Conservation (phyloP, 441 rosid genomes). For the Aleurites moluccanus region DNA sequence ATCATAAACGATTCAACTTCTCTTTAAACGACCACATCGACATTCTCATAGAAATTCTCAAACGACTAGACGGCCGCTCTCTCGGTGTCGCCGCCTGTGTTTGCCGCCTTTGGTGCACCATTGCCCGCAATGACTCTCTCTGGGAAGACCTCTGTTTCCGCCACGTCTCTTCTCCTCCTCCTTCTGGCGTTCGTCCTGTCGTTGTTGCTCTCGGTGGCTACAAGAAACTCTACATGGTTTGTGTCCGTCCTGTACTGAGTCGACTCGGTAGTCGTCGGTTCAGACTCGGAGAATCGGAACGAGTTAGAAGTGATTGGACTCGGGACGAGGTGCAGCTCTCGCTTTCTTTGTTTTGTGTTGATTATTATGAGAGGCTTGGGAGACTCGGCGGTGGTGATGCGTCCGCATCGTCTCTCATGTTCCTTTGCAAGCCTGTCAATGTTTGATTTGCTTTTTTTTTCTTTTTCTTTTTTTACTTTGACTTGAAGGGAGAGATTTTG, state of each 20-base stretch:
- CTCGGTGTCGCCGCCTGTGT: constrained; percentile 81
- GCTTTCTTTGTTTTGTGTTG: constrained; percentile 72
- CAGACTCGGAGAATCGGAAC: constrained; percentile 25
- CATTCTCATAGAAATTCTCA: constrained; percentile 69
- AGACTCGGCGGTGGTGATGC: constrained; percentile 36
- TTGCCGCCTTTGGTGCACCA: constrained; percentile 84
- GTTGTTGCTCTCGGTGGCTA: constrained; percentile 88
- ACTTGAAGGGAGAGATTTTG: too few species aligned
- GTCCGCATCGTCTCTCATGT: constrained; percentile 74
- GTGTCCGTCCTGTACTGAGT: constrained; percentile 66
- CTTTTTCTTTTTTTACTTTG: too few species aligned
- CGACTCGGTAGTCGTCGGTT: constrained; percentile 26
- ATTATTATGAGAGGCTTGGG: constrained; percentile 67
- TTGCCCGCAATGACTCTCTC: constrained; percentile 62
- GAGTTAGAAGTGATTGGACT: constrained; percentile 40
- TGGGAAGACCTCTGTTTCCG: constrained; percentile 95
- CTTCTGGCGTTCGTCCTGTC: constrained; percentile 57
- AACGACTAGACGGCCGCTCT: constrained; percentile 76
- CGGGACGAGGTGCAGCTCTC: constrained; percentile 74
- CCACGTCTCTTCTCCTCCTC: constrained; percentile 61
- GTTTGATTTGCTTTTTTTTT: constrained; percentile 33
- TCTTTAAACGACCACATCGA: constrained; percentile 77
- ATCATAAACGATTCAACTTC: constrained; percentile 32
- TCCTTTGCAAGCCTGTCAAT: constrained; percentile 73
- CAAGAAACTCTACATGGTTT: constrained; percentile 75